Evolutionary conservation across 106 monocot species (phyloP), one percentile per base, ranked within the genome.

Genomic region (Agapanthus africanus): DNA sequence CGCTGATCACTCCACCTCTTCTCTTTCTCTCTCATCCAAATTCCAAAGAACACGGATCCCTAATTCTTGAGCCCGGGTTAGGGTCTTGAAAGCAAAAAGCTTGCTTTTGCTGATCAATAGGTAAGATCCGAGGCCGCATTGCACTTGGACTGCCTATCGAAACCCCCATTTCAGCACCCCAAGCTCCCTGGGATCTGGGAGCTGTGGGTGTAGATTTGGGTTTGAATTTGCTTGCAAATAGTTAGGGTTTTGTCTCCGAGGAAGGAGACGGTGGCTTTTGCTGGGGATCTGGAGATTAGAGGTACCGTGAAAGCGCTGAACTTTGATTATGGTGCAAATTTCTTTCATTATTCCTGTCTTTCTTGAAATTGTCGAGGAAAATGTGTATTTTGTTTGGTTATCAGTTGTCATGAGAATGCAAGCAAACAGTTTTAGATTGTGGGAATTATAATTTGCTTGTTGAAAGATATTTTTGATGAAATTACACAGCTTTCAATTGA

Each of bases 181-280:
- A 39, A 39, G 39, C 64, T 64, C 64, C n/a, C 38, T 22, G 39
- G 64, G 64, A 63, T 36, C 62, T 37, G 62, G 62, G 62, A 63
- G 62, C 35, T 2, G 35, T 63, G 62, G 62, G 62, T 63, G 37
- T 35, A 30, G 15, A 37, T 63, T 36, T 35, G 14, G n/a, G 36
- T 63, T 26, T 15, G 10, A 30, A 11, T 63, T 34, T 19, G 64
- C 1, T 11, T 37, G 38, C 36, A 39, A 8, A 5, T 39, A 3
- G 64, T 22, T 25, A 0, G 30, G 31, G 37, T 39, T 22, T 11
- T 15, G 64, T 28, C 16, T 23, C 33, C 19, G 30, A 33, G 14
- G 30, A 14, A 59, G 59, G 61, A 61, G n/a, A n/a, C n/a, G 18
- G 0, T 61, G 23, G 61, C 4, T 61, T 36, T 66, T 37, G 26